Evolutionary conservation across 352 stramenopile species (phyloP), one percentile per base, ranked within the genome.

Genomic region (Thraustochytrium sp.): DNA sequence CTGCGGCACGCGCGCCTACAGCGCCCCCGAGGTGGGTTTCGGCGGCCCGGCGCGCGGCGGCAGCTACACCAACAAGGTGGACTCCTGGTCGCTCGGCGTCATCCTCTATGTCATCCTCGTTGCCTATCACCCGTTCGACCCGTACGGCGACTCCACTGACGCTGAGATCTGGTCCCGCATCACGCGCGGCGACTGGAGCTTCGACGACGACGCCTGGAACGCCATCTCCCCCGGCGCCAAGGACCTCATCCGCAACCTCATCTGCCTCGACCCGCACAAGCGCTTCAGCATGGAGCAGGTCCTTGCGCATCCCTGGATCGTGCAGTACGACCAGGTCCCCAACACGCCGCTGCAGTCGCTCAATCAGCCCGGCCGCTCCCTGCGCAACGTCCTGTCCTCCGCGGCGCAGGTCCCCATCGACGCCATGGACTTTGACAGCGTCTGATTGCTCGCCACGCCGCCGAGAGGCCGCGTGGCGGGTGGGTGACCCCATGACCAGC

Each of bases 71-170:
- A 56, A 75, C 26, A 91, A 94, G 85, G 91, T 93, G 13, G 91
- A 94, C 78, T 87, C 93, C n/a, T 95, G 90, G 90, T 93, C 89
- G 86, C 89, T 94, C 29, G 91, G 91, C 3, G 90, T 95, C 53
- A 95, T 94, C 82, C 87, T 89, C 1, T 95, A 94, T 86, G 94
- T 95, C 72, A 76, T 80, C 38, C 37, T 84, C 18, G 61, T 53
- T 9, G 75, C 55, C 5, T 84, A 84, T 36, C 75, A 84, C 46
- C 75, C 75, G 9, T 80, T 80, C 53, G 68, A 80, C 34, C 68
- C 68, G 18, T 80, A 63, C 46, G 68, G 68, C 18, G 68, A 80
- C 51, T 61, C 44, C 53, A 65, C 68, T 9, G 68, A 80, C 53
- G 49, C 42, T 18, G 68, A 80, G n/a, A 80, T 80, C 49, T 80